Base-by-base conservation (phyloP, 2,329 filamentous ascomycete genomes). In the Arthrinium puccinioides region DNA sequence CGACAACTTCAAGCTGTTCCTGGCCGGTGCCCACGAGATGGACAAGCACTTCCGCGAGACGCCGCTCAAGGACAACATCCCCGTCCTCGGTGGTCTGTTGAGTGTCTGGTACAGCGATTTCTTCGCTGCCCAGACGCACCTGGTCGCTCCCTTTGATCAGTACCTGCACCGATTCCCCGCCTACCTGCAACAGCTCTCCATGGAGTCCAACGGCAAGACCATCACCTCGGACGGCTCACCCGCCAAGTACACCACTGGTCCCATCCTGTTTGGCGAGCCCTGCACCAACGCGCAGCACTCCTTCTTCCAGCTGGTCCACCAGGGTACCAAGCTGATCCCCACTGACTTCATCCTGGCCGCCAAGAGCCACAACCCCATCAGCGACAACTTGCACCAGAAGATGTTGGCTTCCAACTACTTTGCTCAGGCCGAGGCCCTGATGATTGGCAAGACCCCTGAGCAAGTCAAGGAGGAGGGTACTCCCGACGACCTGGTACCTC, bases 81-180 rank as follows among this genome's bases (percentile, higher is more conserved):
- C 92, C 41, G 76, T 87, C 36, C 74, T 98, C 49, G 92, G 84
- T 59, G 92, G 90, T 63, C 79, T 98, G 21, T 67, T 98, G 57
- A 96, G 88, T 54, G 89, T 98, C 40, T 98, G 89, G 88, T 98
- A 98, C 73, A 94, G 87, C 45, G 86, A 98, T 72, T 97, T 97
- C 70, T 98, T 94, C 66, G 89, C 89, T 61, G 88, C 92, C 36
- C 92, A 98, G 70, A 97, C 92, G 44, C 92, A 97, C 67, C 77
- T 98, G 37, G 89, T 98, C 48, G 87, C 92, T 61, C 92, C 92
- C 40, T 98, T 97, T 63, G 92, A 98, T 69, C 92, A 98, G 69
- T 98, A 98, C 70, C 82, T 98, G 49, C 88, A 96, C 77, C 87
- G 92, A 51, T 97, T 98, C 82, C 89, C 92, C 25, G 92, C 92